A percentile compares a stretch with the other conserved stretches of the same genome.
phyloP scores from a whole-genome alignment of 345 rosid genomes.

The Heritiera littoralis region DNA sequence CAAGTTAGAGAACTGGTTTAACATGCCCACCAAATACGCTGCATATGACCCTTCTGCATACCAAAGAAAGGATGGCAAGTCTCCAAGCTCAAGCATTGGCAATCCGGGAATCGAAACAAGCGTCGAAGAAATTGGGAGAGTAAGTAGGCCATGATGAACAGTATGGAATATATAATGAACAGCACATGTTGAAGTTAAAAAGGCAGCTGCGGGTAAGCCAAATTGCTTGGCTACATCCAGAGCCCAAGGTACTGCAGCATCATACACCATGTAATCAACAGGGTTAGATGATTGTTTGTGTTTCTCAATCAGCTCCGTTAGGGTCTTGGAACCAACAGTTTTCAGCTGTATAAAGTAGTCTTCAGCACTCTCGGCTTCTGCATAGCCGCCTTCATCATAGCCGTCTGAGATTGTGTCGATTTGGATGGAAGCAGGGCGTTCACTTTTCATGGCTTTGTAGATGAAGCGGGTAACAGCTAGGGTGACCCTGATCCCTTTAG shows the following conservation, averaged over 20 bases:
- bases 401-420: conserved; percentile 44
- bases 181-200: conserved; percentile 15
- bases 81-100: conserved; percentile 32
- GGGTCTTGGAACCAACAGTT: conserved; percentile 24
- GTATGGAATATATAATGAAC: background rate
- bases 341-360: conserved; percentile 19
- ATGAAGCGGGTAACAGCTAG: conserved; percentile 40
- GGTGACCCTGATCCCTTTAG: conserved; percentile 43
- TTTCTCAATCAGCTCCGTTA: conserved; percentile 35
- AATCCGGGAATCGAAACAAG: conserved; percentile 33
- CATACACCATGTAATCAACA: conserved; percentile 1
- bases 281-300: conserved; percentile 11
- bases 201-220: conserved; percentile 17
- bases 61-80: conserved; percentile 44
- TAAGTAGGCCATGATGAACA: background rate
- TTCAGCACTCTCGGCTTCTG: background rate
- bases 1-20: conserved; percentile 41
- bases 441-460: conserved; percentile 25
- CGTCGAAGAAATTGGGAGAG: conserved; percentile 14
- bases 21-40: background rate
- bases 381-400: conserved; percentile 31
- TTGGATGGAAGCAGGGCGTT: conserved; percentile 30
- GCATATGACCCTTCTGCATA: conserved; percentile 28
- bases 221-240: conserved; percentile 37
- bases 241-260: conserved; percentile 29